A percentile compares a stretch with the other conserved stretches of the same genome.
Conservation (phyloP, 345 rosid genomes). For the Eutrema japonicum region DNA sequence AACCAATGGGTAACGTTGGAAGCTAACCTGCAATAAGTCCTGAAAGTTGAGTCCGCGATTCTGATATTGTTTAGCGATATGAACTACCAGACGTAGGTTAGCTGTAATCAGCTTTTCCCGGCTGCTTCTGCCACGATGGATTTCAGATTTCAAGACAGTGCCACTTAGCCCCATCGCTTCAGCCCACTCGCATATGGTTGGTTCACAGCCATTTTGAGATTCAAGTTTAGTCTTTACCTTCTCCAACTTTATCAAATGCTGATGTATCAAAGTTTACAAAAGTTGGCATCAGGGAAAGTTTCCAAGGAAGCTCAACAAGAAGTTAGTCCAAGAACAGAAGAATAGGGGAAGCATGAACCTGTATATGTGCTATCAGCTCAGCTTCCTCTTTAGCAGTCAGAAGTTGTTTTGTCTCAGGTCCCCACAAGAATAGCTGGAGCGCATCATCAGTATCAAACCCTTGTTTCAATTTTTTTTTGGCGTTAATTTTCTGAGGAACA, state of each 20-base stretch:
- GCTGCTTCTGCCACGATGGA: constrained; percentile 66
- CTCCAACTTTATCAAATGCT: constrained; percentile 69
- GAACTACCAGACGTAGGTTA: constrained; percentile 83
- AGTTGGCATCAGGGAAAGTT: constrained; percentile 16
- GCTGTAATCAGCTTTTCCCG: constrained; percentile 71
- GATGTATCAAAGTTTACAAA: constrained; percentile 36
- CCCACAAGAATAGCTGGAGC: constrained; percentile 75
- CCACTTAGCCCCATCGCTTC: constrained; percentile 65
- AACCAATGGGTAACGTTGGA: constrained; percentile 7
- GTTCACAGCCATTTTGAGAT: constrained; percentile 75
- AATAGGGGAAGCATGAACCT: constrained; percentile 50
- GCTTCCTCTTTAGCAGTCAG: constrained; percentile 76
- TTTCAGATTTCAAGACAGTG: constrained; percentile 60
- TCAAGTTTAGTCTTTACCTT: constrained; percentile 66
- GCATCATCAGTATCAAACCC: constrained; percentile 64
- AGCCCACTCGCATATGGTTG: constrained; percentile 82
- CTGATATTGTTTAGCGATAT: constrained; percentile 79
- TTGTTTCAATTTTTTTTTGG: constrained; percentile 52
- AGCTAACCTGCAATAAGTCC: constrained; percentile 78
- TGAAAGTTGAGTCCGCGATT: constrained; percentile 81
- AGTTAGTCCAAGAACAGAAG: constrained; percentile 14
- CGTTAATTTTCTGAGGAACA: constrained; percentile 45
- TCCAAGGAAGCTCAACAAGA: constrained; percentile 13
- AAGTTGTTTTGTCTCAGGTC: constrained; percentile 79
- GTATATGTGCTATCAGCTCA: constrained; percentile 67